Conservation (phyloP, 306 rosid species). For the Carpinus fangiana region DNA sequence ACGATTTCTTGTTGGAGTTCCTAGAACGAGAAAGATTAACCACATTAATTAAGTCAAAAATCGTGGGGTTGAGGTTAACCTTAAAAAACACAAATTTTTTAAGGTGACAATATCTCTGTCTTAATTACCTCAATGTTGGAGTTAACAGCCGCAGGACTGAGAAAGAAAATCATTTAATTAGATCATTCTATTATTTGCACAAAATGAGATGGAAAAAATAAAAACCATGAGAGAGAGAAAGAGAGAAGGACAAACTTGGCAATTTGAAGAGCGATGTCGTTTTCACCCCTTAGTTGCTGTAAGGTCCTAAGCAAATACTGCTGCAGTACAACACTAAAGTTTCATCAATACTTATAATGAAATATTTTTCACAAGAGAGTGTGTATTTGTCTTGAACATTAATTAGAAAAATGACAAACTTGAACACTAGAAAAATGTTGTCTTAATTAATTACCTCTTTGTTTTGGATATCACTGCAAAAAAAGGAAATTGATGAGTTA, state of each 20-base stretch:
- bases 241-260: constrained; percentile 34
- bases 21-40: constrained; percentile 30
- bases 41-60: neutral
- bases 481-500: neutral
- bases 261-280: constrained; percentile 47
- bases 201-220: no score
- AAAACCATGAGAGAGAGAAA: neutral
- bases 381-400: no score
- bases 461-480: constrained; percentile 70
- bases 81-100: neutral
- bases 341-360: neutral
- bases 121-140: constrained; percentile 45
- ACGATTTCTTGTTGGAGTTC: constrained; percentile 72
- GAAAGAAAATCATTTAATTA: neutral
- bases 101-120: neutral
- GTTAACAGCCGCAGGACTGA: constrained; percentile 40
- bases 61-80: neutral
- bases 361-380: neutral
- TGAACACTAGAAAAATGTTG: neutral
- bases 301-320: constrained; percentile 48
- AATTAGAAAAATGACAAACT: neutral
- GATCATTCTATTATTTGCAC: neutral
- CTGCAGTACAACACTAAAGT: constrained; percentile 14
- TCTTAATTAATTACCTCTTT: constrained; percentile 54
- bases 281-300: constrained; percentile 46